A percentile compares a stretch with the other conserved stretches of the same genome.
Evolutionary conservation across 2,329 filamentous ascomycete species (phyloP).

Genomic region (Paecilomyces sp.): DNA sequence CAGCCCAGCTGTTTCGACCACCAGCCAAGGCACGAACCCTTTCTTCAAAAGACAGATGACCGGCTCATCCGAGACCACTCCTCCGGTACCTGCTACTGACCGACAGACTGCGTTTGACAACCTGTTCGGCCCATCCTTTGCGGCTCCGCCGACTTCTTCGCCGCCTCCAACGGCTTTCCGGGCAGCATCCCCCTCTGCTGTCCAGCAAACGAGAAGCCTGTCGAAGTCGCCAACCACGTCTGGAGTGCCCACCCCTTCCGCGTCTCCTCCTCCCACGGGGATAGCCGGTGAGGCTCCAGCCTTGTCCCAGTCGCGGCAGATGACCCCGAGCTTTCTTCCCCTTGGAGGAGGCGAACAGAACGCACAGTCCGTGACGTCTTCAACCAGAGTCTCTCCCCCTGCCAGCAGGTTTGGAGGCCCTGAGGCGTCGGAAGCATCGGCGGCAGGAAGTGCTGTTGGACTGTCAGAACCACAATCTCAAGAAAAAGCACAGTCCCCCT

Average conservation of each 20-base stretch:
- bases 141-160: slow-evolving; percentile 36
- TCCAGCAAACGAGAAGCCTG: slow-evolving; percentile 33
- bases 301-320: slow-evolving; percentile 66
- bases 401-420: slow-evolving; percentile 53
- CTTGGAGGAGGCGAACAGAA: slow-evolving; percentile 52
- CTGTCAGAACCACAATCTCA: slow-evolving; percentile 26
- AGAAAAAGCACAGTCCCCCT: slow-evolving; percentile 19
- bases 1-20: slow-evolving; percentile 57
- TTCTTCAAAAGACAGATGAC: slow-evolving; percentile 70
- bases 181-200: slow-evolving; percentile 33
- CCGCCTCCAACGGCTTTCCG: slow-evolving; percentile 57
- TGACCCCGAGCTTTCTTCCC: slow-evolving; percentile 69
- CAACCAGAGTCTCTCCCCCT: slow-evolving; percentile 69
- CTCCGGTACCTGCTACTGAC: slow-evolving; percentile 37
- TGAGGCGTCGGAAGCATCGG: slow-evolving; percentile 36
- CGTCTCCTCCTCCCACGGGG: slow-evolving; percentile 47
- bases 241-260: slow-evolving; percentile 53
- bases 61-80: slow-evolving; percentile 41
- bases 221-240: slow-evolving; percentile 39
- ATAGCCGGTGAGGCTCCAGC: slow-evolving; percentile 41
- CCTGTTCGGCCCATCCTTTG: slow-evolving; percentile 69
- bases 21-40: slow-evolving; percentile 77
- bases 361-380: slow-evolving; percentile 65
- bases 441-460: slow-evolving; percentile 23
- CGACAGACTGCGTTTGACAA: slow-evolving; percentile 72